These are phyloP conservation scores for Sarocladium brachiariae DNA, from an alignment of 2,329 filamentous ascomycete genomes.

Conservation along the genomic window DNA sequence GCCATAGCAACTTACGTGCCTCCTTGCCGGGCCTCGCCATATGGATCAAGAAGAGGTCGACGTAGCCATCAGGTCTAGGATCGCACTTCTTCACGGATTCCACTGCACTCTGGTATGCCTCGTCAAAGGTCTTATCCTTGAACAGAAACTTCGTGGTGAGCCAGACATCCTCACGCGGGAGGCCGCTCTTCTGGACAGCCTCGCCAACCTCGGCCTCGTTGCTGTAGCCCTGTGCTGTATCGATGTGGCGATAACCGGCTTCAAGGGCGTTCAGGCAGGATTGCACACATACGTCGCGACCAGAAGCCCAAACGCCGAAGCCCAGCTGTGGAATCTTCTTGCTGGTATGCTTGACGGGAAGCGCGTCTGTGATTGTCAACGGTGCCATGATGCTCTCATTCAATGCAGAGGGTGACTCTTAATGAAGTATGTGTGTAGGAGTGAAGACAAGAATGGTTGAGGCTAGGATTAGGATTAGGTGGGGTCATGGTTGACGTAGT, in stretches of 20 bases:
- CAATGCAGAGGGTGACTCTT: no score
- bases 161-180: conserved; percentile 41
- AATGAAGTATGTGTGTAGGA: no score
- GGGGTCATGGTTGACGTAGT: no score
- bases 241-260: conserved; percentile 50
- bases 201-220: conserved; percentile 40
- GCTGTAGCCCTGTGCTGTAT: conserved; percentile 31
- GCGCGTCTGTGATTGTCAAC: neutral
- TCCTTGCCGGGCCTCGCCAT: conserved; percentile 44
- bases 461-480: no score
- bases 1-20: conserved; percentile 55
- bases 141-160: conserved; percentile 50
- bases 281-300: conserved; percentile 42
- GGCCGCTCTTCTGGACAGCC: conserved; percentile 37
- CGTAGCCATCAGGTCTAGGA: conserved; percentile 48
- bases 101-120: conserved; percentile 50
- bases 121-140: conserved; percentile 40
- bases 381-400: conserved; percentile 5
- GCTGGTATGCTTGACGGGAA: conserved; percentile 1
- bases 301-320: conserved; percentile 62
- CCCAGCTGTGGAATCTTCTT: conserved; percentile 54
- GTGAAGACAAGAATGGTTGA: no score
- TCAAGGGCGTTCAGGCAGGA: conserved; percentile 50
- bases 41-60: conserved; percentile 67
- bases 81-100: conserved; percentile 59